Evolutionary conservation across 768 basidiomycete species (phyloP), one percentile per base, ranked within the genome.

Genomic region (Suillus plorans): DNA sequence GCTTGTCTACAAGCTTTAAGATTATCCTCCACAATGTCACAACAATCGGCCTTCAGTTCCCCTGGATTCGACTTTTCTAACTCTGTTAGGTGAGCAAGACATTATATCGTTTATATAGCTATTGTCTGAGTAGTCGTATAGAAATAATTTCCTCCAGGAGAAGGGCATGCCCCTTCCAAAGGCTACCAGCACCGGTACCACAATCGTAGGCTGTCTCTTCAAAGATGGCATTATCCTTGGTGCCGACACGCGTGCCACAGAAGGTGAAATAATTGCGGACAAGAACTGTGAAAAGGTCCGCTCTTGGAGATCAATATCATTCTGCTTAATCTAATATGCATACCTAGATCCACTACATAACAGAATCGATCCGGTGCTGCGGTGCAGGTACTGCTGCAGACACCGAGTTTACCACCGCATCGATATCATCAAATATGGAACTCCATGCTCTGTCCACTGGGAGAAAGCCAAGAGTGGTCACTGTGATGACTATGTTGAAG

Each of bases 331-430:
- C 25, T 31, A 61, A 55, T 45, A 39, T 61, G 47, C 47, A 47
- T 28, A 49, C 34, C 28, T 68, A 99, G 97, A 99, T 99, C 71
- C 97, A 99, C 78, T 99, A 90, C 78, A 92, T 99, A 74, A 89
- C 95, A 5, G 95, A 97, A 65, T 89, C 89, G 68, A 99, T 99
- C 66, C 86, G 96, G 59, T 99, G 97, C 82, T 98, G 97, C 75
- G 97, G 97, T 71, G 97, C 97, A 1, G 97, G 97, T 66, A 99
- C 97, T 2, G 97, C 97, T n/a, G 97, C 97, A 9, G 97, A 99
- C 74, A 98, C 97, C 0, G 95, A 97, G 76, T 95, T 95, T 72
- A 90, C 89, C 41, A 98, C 97, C 56, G 94, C 94, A 16, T 85
- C 95, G 73, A 98, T 99, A 74, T 94, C 94, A 2, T 95, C 94